phyloP scores from a whole-genome alignment of 2,329 filamentous ascomycete species.

The Sphaerulina musiva region DNA sequence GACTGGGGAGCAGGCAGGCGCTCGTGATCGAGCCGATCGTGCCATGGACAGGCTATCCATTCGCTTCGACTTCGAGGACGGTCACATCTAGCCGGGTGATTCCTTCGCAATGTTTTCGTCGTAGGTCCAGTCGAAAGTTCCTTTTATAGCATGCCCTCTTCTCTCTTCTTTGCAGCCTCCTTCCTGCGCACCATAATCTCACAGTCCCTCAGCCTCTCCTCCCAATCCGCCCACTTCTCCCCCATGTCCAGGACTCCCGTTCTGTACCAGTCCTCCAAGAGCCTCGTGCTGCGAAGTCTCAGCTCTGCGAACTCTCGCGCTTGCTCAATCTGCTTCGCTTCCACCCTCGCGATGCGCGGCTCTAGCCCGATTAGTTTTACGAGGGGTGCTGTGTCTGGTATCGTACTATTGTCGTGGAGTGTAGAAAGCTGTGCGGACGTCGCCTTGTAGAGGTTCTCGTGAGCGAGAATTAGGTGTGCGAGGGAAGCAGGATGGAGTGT shows the following conservation, averaged over 20 bases:
- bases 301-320: constrained; percentile 56
- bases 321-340: constrained; percentile 57
- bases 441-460: constrained; percentile 39
- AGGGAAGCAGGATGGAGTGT: constrained; percentile 23
- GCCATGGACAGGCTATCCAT: not conserved
- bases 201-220: constrained; percentile 58
- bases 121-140: not conserved
- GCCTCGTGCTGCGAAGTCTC: constrained; percentile 54
- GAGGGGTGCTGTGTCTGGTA: constrained; percentile 40
- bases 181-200: constrained; percentile 60
- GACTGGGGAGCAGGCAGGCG: not conserved
- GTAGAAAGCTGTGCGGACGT: constrained; percentile 41
- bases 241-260: constrained; percentile 61
- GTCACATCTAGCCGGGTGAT: not conserved
- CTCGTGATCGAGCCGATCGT: not conserved
- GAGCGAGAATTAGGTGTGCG: constrained; percentile 40
- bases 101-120: not conserved
- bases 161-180: constrained; percentile 52
- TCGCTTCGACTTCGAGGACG: constrained; percentile 4
- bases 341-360: constrained; percentile 57
- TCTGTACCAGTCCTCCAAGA: constrained; percentile 61
- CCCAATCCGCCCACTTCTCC: constrained; percentile 63
- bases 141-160: constrained; percentile 39
- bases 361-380: constrained; percentile 52
- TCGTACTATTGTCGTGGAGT: constrained; percentile 38